Evolutionary conservation across 441 rosid species (phyloP).

Genomic region (Kokia cookei): DNA sequence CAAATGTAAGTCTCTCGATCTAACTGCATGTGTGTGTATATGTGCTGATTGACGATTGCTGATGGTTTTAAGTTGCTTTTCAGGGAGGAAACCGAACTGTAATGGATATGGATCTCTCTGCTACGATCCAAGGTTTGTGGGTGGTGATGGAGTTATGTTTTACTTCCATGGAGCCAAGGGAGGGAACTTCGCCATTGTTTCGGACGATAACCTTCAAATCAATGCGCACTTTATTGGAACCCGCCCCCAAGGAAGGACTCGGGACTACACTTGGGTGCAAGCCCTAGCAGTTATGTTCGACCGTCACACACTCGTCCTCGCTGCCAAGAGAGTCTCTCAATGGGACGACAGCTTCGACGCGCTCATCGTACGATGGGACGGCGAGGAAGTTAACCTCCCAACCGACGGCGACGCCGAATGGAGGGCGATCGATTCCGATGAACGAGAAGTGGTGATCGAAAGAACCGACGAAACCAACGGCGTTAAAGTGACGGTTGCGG

Average conservation of each 20-base stretch:
- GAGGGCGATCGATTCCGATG: constrained; percentile 25
- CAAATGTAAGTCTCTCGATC: constrained; percentile 49
- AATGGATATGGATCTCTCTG: constrained; percentile 74
- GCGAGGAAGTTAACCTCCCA: constrained; percentile 43
- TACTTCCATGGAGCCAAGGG: constrained; percentile 80
- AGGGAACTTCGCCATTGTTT: constrained; percentile 81
- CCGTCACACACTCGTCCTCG: constrained; percentile 52
- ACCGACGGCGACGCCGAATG: constrained; percentile 65
- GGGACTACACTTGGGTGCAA: constrained; percentile 90
- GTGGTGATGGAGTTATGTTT: constrained; percentile 90
- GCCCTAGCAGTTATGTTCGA: constrained; percentile 70
- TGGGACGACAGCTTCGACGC: constrained; percentile 64
- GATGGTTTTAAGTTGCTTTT: not conserved
- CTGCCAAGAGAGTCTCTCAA: constrained; percentile 43
- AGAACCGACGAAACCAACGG: constrained; percentile 67
- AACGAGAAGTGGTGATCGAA: constrained; percentile 51
- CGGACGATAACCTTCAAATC: constrained; percentile 70
- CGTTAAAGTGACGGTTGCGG: constrained; percentile 49
- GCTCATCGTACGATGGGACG: constrained; percentile 51
- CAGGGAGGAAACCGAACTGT: constrained; percentile 71
- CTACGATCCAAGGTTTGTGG: constrained; percentile 73
- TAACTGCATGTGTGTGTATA: not conserved
- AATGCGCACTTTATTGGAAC: constrained; percentile 86
- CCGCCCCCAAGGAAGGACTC: constrained; percentile 57
- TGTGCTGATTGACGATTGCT: not conserved